These are phyloP conservation scores for Ustilago esculenta DNA, from an alignment of 1,284 basidiomycete species.

Conservation along the genomic window DNA sequence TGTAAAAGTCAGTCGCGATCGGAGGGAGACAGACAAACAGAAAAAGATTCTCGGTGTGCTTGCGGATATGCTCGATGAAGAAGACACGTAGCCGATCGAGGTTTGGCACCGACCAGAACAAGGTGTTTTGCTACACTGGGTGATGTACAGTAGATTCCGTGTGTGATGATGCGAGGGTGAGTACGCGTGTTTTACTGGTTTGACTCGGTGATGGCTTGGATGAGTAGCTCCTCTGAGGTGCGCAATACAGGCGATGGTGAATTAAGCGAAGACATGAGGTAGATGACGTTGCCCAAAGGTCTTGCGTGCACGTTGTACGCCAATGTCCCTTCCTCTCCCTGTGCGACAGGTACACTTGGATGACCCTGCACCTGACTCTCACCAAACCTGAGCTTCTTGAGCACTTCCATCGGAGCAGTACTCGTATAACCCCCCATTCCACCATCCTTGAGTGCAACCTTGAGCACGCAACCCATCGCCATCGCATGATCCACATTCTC, in stretches of 20 bases:
- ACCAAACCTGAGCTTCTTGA: constrained; percentile 39
- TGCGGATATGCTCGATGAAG: constrained; percentile 37
- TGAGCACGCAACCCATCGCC: constrained; percentile 87
- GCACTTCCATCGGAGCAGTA: constrained; percentile 39
- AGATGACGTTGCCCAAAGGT: constrained; percentile 90
- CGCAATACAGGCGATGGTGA: constrained; percentile 69
- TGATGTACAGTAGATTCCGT: too few relatives aligned
- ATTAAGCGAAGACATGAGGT: constrained; percentile 92
- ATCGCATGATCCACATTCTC: constrained; percentile 78
- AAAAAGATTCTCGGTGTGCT: constrained; percentile 23
- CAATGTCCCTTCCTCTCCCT: constrained; percentile 29
- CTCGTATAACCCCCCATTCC: constrained; percentile 70
- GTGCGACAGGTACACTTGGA: constrained; percentile 22
- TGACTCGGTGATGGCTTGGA: constrained; percentile 14
- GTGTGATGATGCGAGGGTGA: too few relatives aligned
- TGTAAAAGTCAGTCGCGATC: constrained; percentile 3
- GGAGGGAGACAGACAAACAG: constrained; percentile 18
- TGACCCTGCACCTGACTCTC: constrained; percentile 27
- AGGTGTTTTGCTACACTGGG: too few relatives aligned
- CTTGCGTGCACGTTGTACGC: constrained; percentile 82
- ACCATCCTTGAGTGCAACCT: constrained; percentile 78
- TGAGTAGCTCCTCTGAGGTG: constrained; percentile 46
- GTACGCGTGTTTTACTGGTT: background rate
- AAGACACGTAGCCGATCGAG: too few relatives aligned
- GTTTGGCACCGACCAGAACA: too few relatives aligned